phyloP scores from a whole-genome alignment of 2,329 filamentous ascomycete genomes.

The Zymoseptoria pseudotritici region DNA sequence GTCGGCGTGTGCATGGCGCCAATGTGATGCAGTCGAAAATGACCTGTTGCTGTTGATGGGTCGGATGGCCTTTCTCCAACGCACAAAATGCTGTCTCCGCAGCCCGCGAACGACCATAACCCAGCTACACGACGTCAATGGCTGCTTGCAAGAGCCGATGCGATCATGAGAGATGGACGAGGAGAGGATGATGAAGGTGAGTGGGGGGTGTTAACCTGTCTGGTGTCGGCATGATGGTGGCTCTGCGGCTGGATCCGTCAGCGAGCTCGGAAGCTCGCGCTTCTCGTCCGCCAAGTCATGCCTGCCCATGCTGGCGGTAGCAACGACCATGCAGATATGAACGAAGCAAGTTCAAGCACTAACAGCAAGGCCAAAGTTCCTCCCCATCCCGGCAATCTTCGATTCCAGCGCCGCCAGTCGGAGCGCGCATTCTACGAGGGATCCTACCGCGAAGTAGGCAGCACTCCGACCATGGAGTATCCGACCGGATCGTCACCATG shows the following conservation, averaged over 20 bases:
- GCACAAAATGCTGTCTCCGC: constrained; percentile 2
- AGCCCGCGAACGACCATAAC: neutral
- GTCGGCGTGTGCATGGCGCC: constrained; percentile 1
- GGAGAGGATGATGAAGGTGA: neutral
- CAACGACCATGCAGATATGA: neutral
- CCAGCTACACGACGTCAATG: neutral
- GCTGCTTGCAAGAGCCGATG: neutral
- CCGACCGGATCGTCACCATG: constrained; percentile 56
- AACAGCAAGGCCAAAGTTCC: constrained; percentile 17
- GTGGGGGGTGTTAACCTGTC: neutral
- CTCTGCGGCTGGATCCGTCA: neutral
- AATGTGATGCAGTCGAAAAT: constrained; percentile 4
- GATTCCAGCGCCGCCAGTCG: constrained; percentile 30
- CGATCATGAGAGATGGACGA: neutral
- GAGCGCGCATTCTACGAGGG: constrained; percentile 29
- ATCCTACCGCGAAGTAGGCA: constrained; percentile 22
- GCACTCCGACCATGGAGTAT: constrained; percentile 54
- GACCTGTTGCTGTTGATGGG: neutral
- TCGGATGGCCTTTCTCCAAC: neutral
- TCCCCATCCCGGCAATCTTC: constrained; percentile 18
- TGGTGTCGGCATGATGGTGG: neutral
- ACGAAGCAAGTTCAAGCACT: constrained; percentile 2
- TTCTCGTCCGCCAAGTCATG: neutral
- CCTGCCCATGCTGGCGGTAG: neutral
- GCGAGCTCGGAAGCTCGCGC: neutral